These are phyloP conservation scores for Obelidium mucronatum DNA, from an alignment of 192 early-diverging fungal species.

Conservation along the genomic window DNA sequence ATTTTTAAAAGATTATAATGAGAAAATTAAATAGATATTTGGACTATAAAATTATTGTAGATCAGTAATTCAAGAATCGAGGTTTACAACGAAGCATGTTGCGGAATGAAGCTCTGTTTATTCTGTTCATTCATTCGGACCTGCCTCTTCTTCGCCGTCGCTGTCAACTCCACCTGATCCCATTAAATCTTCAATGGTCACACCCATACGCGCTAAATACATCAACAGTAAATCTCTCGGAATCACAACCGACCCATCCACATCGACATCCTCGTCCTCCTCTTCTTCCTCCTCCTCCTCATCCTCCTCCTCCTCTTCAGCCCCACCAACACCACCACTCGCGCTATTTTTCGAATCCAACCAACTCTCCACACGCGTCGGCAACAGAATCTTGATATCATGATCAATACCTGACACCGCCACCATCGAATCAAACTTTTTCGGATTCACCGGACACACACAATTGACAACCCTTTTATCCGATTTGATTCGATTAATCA, in stretches of 20 bases:
- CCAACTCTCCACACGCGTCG: constrained; percentile 10
- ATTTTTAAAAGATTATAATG: constrained; percentile 63
- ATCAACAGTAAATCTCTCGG: constrained; percentile 3
- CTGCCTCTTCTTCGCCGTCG: background rate
- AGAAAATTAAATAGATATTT: no score
- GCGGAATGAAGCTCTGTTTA: no score
- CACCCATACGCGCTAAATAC: constrained; percentile 4
- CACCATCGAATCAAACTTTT: background rate
- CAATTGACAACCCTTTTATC: constrained; percentile 32
- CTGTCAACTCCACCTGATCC: background rate
- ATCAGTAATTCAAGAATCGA: no score
- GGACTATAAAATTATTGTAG: no score
- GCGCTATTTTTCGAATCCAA: background rate
- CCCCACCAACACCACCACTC: background rate
- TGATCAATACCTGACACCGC: constrained; percentile 29
- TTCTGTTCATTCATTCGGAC: background rate
- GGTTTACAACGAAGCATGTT: no score
- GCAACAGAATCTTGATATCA: constrained; percentile 25
- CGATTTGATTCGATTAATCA: constrained; percentile 24
- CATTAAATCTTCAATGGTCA: constrained; percentile 1
- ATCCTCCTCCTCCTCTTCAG: background rate
- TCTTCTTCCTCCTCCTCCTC: constrained; percentile 11
- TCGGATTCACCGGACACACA: constrained; percentile 32
- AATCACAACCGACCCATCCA: background rate
- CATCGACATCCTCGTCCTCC: background rate